Conservation (phyloP, 345 rosid species). For the Arabidopsis suecica region DNA sequence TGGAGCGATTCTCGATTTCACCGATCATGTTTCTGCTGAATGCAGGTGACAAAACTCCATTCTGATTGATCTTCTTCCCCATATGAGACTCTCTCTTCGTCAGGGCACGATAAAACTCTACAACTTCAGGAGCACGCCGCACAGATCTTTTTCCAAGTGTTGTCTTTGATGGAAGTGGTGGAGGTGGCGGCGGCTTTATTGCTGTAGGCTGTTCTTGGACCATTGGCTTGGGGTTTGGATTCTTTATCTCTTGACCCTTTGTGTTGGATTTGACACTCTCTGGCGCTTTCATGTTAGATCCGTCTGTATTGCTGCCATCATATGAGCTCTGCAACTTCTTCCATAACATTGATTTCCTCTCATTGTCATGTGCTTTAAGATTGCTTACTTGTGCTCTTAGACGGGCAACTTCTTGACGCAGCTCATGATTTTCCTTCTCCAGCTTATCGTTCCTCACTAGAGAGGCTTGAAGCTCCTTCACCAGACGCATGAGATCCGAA, state of each 20-base stretch:
- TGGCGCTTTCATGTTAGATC: slow-evolving; percentile 52
- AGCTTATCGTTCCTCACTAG: slow-evolving; percentile 54
- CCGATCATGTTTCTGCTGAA: slow-evolving; percentile 83
- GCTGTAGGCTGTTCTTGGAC: slow-evolving; percentile 33
- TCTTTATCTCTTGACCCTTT: slow-evolving; percentile 44
- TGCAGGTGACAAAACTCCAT: slow-evolving; percentile 50
- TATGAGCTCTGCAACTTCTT: slow-evolving; percentile 78
- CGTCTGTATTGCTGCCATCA: slow-evolving; percentile 48
- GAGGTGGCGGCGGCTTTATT: slow-evolving; percentile 66
- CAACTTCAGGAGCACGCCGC: slow-evolving; percentile 81
- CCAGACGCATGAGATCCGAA: slow-evolving; percentile 58
- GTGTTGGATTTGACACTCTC: slow-evolving; percentile 50
- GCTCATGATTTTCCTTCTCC: slow-evolving; percentile 80
- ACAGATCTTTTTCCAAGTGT: slow-evolving; percentile 59
- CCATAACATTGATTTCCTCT: slow-evolving; percentile 86
- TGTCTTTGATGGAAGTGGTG: slow-evolving; percentile 70
- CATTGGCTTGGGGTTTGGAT: slow-evolving; percentile 49
- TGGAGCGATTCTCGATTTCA: slow-evolving; percentile 93
- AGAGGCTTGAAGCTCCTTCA: slow-evolving; percentile 72
- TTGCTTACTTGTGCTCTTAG: slow-evolving; percentile 71
- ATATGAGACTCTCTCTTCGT: slow-evolving; percentile 66
- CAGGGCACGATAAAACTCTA: slow-evolving; percentile 80
- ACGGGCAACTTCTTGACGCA: slow-evolving; percentile 69
- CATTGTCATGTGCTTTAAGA: slow-evolving; percentile 83
- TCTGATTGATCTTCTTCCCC: slow-evolving; percentile 53